Evolutionary conservation across 2,329 filamentous ascomycete species (phyloP), one percentile per base, ranked within the genome.

Genomic region (Trichoderma hamatum): DNA sequence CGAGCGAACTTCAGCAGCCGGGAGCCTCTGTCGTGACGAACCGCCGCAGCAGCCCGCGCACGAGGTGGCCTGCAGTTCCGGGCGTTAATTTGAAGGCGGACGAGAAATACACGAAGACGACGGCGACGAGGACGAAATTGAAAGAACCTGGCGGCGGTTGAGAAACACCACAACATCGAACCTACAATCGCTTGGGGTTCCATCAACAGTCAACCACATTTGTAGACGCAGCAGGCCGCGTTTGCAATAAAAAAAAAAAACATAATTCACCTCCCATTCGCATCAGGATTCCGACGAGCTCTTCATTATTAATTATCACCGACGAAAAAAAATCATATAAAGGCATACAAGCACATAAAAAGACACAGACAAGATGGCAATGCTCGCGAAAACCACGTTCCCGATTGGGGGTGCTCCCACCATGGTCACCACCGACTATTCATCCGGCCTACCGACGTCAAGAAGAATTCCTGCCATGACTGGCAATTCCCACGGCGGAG

Each of bases 371-470:
- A 59, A 39, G 58, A 75, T 94, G 92, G 89, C 92, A 75, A 92
- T 94, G 88, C 82, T 94, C 76, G 92, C 92, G 70, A 93, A 94
- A 79, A 84, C 90, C 74, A 85, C 90, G 54, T 93, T 90, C 77
- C 85, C 90, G 73, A 78, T 86, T 32, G 79, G 81, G 59, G 82
- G 85, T 68, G 78, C 84, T 60, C 79, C 81, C 69, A 82, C 86
- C 73, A 75, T 83, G 14, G 81, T 86, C 54, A 76, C 69, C 36
- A 81, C 78, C 71, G 77, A 83, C 16, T 78, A 83, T n/a, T 82
- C 85, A 63, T 78, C 85, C 56, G 79, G 82, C 69, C 83, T 87
- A 74, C 76, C 83, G 7, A 83, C 86, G 32, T 79, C 86, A 49
- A 84, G 86, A 74, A 83, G 88, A 74, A 80, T 81, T 19, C 84